These are phyloP conservation scores for Candida pini DNA, from an alignment of 805 yeast genomes.

Conservation along the genomic window DNA sequence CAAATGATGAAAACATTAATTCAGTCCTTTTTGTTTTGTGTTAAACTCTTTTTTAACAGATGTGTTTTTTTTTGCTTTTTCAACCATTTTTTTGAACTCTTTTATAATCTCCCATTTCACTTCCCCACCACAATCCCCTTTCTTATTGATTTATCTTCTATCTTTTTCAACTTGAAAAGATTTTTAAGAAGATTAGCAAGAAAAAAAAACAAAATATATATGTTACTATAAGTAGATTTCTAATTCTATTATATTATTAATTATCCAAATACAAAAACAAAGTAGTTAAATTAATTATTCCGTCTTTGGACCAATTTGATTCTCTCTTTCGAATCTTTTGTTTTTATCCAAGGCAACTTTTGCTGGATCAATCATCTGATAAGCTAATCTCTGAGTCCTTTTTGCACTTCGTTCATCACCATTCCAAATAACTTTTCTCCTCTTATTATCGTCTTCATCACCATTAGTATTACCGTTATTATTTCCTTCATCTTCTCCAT, in stretches of 20 bases:
- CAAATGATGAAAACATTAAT: no score
- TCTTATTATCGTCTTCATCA: constrained; percentile 5
- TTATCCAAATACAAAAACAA: not conserved
- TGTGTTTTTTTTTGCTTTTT: no score
- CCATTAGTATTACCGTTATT: constrained; percentile 4
- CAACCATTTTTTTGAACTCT: not conserved
- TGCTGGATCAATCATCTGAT: constrained; percentile 12
- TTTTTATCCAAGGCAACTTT: constrained; percentile 21
- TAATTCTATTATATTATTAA: constrained; percentile 1
- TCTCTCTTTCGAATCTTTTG: constrained; percentile 12
- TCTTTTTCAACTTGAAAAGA: not conserved
- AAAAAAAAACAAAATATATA: constrained; percentile 3
- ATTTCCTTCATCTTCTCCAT: constrained; percentile 8
- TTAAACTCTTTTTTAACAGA: no score
- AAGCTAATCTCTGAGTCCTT: constrained; percentile 15
- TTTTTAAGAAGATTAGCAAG: not conserved
- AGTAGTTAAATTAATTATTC: not conserved
- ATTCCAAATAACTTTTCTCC: constrained; percentile 30
- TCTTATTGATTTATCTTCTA: constrained; percentile 1
- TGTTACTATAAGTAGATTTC: no score
- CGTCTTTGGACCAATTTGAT: constrained; percentile 16
- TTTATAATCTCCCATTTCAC: not conserved
- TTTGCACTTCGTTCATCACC: constrained; percentile 26
- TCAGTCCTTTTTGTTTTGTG: no score
- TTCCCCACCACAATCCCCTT: not conserved